These are phyloP conservation scores for Thamnidium elegans DNA, from an alignment of 192 early-diverging fungal species.

Conservation along the genomic window DNA sequence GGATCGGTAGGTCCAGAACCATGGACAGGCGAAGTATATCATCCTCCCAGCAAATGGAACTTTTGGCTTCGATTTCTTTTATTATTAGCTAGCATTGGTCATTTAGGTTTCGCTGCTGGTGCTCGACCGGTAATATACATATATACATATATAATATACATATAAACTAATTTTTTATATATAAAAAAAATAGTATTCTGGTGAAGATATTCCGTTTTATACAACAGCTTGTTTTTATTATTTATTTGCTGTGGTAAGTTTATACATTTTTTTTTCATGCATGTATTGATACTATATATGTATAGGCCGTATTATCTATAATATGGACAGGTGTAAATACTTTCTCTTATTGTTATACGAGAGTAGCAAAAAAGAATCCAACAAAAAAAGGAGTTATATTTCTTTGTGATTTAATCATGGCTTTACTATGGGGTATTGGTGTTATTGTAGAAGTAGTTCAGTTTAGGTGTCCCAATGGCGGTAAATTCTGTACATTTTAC, in stretches of 20 bases:
- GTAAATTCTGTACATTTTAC: slow-evolving; percentile 38
- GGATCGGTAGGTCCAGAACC: slow-evolving; percentile 9
- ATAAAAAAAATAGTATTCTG: slow-evolving; percentile 19
- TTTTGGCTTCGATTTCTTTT: slow-evolving; percentile 29
- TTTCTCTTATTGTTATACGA: slow-evolving; percentile 17
- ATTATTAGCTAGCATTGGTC: slow-evolving; percentile 29
- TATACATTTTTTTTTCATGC: neutral
- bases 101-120: slow-evolving; percentile 38
- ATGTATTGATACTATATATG: neutral
- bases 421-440: slow-evolving; percentile 37
- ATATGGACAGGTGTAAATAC: slow-evolving; percentile 24
- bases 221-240: slow-evolving; percentile 32
- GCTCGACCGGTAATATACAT: slow-evolving; percentile 33
- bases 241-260: slow-evolving; percentile 30
- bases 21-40: neutral
- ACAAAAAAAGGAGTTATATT: slow-evolving; percentile 24
- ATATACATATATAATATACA: too few relatives aligned
- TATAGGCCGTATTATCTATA: slow-evolving; percentile 26
- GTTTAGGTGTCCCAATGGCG: slow-evolving; percentile 28
- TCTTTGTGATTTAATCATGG: slow-evolving; percentile 27
- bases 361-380: slow-evolving; percentile 14
- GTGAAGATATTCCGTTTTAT: slow-evolving; percentile 20
- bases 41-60: slow-evolving; percentile 17
- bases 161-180: neutral
- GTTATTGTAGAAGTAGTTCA: slow-evolving; percentile 29